These are phyloP conservation scores for Thermochaetoides dissita DNA, from an alignment of 2,329 filamentous ascomycete genomes.

Conservation along the genomic window DNA sequence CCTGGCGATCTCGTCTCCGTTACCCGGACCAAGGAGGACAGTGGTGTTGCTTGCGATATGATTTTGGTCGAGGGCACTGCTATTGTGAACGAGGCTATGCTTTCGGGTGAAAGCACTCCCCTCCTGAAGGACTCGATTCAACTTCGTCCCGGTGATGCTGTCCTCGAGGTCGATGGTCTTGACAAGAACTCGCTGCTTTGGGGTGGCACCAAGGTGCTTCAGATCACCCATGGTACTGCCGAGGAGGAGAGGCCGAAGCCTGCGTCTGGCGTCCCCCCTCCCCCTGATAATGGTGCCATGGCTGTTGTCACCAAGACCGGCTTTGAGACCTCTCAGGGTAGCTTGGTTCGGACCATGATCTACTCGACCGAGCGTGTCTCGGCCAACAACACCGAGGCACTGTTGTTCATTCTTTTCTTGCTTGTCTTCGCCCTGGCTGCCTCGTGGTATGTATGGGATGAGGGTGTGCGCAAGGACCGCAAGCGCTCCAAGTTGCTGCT, in stretches of 20 bases:
- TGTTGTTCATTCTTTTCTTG: constrained; percentile 96
- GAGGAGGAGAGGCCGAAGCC: constrained; percentile 60
- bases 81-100: constrained; percentile 98
- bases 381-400: constrained; percentile 90
- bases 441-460: constrained; percentile 98
- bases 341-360: constrained; percentile 96
- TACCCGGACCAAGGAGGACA: constrained; percentile 87
- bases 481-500: constrained; percentile 95
- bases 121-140: constrained; percentile 92
- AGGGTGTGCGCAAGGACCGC: constrained; percentile 85
- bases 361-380: constrained; percentile 97
- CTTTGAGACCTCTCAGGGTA: constrained; percentile 96
- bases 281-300: constrained; percentile 87
- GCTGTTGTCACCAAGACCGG: constrained; percentile 93
- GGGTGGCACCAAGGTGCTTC: constrained; percentile 93
- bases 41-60: constrained; percentile 95
- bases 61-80: constrained; percentile 84
- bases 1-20: constrained; percentile 91
- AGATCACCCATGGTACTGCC: constrained; percentile 75
- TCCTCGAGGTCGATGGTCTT: constrained; percentile 73
- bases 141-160: constrained; percentile 67
- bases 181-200: constrained; percentile 97
- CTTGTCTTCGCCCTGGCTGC: constrained; percentile 92
- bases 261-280: constrained; percentile 62
- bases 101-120: constrained; percentile 94